A percentile compares a stretch with the other conserved stretches of the same genome.
These are phyloP conservation scores for Malassezia yamatoensis DNA, from an alignment of 1,284 basidiomycete genomes.

Conservation along the genomic window DNA sequence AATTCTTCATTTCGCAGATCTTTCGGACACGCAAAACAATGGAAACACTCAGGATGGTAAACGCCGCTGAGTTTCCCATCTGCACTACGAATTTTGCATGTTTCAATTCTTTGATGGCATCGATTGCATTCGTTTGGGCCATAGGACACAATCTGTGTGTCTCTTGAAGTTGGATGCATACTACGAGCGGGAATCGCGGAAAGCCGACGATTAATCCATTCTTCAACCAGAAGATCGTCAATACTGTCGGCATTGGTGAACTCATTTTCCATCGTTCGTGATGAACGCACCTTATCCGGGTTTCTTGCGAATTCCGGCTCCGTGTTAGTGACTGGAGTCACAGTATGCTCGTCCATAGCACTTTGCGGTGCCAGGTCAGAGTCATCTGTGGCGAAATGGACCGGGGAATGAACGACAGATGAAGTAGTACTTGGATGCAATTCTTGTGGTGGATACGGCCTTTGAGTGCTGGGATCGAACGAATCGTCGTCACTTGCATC, in stretches of 20 bases:
- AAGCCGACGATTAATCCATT: neutral
- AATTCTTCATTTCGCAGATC: constrained; percentile 2
- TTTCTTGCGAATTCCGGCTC: too few relatives aligned
- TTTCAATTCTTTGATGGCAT: constrained; percentile 2
- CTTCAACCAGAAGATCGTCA: neutral
- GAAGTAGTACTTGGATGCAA: too few relatives aligned
- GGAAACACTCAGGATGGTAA: constrained; percentile 13
- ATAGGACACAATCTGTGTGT: too few relatives aligned
- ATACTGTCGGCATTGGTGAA: neutral
- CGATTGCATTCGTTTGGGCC: neutral
- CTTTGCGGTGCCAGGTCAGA: too few relatives aligned
- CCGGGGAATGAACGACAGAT: too few relatives aligned
- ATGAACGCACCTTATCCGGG: too few relatives aligned
- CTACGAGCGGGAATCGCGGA: neutral
- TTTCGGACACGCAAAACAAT: constrained; percentile 1
- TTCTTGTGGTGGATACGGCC: too few relatives aligned
- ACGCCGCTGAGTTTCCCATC: constrained; percentile 3
- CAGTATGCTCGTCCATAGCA: too few relatives aligned
- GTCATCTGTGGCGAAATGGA: too few relatives aligned
- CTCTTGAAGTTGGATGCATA: neutral
- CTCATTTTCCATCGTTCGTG: too few relatives aligned
- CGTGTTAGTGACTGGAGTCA: too few relatives aligned
- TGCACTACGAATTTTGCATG: neutral
- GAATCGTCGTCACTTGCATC: neutral
- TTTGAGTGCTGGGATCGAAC: too few relatives aligned